Evolutionary conservation across 352 stramenopile genomes (phyloP).

Genomic region (Phytophthora tubulina): DNA sequence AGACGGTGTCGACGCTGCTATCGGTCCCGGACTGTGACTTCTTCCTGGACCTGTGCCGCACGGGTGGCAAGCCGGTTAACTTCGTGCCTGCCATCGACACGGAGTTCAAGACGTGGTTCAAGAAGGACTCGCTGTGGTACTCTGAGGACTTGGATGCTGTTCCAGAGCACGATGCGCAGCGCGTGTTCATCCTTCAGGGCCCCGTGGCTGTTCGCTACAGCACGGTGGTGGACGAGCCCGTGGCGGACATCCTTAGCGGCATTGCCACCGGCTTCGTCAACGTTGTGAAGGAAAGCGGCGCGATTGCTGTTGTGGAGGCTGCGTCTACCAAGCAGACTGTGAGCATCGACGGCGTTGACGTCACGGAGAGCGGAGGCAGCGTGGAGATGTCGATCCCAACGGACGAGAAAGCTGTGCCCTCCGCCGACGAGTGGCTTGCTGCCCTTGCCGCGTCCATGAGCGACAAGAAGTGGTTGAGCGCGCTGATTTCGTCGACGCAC

Average conservation of each 20-base stretch:
- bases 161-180: slow-evolving; percentile 76
- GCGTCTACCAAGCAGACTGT: slow-evolving; percentile 16
- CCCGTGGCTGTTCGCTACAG: slow-evolving; percentile 86
- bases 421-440: slow-evolving; percentile 53
- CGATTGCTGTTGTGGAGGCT: slow-evolving; percentile 2
- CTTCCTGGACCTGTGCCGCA: slow-evolving; percentile 86
- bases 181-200: slow-evolving; percentile 87
- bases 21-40: slow-evolving; percentile 82
- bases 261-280: slow-evolving; percentile 71
- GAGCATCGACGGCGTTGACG: slow-evolving; percentile 37
- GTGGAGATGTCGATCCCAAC: slow-evolving; percentile 44
- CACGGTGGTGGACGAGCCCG: slow-evolving; percentile 77
- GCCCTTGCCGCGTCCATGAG: slow-evolving; percentile 44
- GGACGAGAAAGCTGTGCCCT: slow-evolving; percentile 38
- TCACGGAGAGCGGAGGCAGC: slow-evolving; percentile 36
- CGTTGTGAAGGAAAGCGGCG: slow-evolving; percentile 47
- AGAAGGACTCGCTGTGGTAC: slow-evolving; percentile 93
- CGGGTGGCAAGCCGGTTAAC: slow-evolving; percentile 88
- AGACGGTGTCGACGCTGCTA: slow-evolving; percentile 61
- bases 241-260: slow-evolving; percentile 74
- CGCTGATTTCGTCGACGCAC: slow-evolving; percentile 62
- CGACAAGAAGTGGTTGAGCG: slow-evolving; percentile 63
- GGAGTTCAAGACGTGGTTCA: slow-evolving; percentile 90
- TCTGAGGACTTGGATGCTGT: slow-evolving; percentile 90
- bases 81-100: slow-evolving; percentile 87